Percentiles rank a stretch among this genome's conserved stretches.
phyloP scores from a whole-genome alignment of 2,329 filamentous ascomycete species.

The Claviceps monticola region DNA sequence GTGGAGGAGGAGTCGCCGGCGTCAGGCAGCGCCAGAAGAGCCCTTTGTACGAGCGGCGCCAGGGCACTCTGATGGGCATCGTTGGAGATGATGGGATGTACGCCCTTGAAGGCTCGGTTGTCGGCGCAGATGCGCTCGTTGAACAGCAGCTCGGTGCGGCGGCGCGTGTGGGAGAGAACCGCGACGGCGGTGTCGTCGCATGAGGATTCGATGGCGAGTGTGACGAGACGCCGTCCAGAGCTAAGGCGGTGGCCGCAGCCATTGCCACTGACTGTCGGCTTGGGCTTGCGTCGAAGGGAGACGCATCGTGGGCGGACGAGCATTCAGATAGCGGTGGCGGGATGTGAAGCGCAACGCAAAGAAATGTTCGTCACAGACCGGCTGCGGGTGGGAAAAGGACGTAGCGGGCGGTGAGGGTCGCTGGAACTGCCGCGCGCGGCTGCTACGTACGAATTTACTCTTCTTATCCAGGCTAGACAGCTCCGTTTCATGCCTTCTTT shows the following conservation, averaged over 20 bases:
- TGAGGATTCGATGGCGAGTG: constrained; percentile 67
- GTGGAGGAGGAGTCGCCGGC: background rate
- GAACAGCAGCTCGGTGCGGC: constrained; percentile 51
- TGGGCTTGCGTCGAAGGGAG: background rate
- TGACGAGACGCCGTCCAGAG: constrained; percentile 26
- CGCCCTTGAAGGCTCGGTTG: constrained; percentile 59
- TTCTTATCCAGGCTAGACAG: no score
- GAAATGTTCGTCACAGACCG: no score
- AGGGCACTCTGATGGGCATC: constrained; percentile 62
- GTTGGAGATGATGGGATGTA: constrained; percentile 66
- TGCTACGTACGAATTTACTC: no score
- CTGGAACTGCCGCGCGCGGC: no score
- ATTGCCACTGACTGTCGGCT: no score
- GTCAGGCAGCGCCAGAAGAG: constrained; percentile 39
- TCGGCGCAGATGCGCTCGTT: constrained; percentile 73
- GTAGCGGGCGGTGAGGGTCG: no score
- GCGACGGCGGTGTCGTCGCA: constrained; percentile 93
- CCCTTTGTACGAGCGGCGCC: constrained; percentile 51
- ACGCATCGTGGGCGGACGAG: constrained; percentile 2
- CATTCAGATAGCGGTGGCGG: background rate
- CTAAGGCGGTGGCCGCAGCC: no score
- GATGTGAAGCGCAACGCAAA: background rate
- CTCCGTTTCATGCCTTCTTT: no score
- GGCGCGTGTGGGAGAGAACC: constrained; percentile 47
- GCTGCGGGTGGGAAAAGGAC: background rate